phyloP scores from a whole-genome alignment of 2,329 filamentous ascomycete species.

The Ilyonectria sp. region DNA sequence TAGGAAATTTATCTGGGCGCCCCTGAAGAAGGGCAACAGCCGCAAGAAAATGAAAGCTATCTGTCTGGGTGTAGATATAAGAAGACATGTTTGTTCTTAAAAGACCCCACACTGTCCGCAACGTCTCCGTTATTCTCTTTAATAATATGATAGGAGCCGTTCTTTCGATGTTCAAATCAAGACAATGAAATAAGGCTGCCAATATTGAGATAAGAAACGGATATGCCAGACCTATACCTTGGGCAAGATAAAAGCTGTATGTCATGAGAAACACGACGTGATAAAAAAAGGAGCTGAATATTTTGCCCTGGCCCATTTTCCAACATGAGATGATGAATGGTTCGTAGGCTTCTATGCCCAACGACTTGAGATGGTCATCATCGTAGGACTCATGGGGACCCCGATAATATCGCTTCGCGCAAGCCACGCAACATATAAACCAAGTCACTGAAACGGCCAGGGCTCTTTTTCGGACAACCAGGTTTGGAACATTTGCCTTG shows the following conservation, averaged over 20 bases:
- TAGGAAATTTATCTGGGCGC: too few relatives aligned
- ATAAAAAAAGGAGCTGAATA: too few relatives aligned
- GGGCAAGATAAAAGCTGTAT: background rate
- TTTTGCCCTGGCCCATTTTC: background rate
- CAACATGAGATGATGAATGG: too few relatives aligned
- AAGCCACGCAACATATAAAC: background rate
- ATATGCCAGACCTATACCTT: background rate
- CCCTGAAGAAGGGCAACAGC: too few relatives aligned
- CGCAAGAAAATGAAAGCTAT: too few relatives aligned
- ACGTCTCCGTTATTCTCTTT: too few relatives aligned
- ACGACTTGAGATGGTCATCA: background rate
- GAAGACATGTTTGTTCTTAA: too few relatives aligned
- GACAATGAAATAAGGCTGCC: too few relatives aligned
- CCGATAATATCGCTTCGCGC: background rate
- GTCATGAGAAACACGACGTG: background rate
- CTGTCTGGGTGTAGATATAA: too few relatives aligned
- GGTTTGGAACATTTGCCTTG: background rate
- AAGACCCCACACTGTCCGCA: too few relatives aligned
- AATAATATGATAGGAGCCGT: too few relatives aligned
- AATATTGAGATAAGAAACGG: background rate
- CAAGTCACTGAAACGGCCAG: background rate
- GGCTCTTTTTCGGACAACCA: background rate
- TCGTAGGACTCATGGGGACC: background rate
- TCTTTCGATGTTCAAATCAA: too few relatives aligned
- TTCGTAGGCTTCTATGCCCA: background rate